Conservation (phyloP, 148 eudicot genomes). For the Polygonum aviculare region DNA sequence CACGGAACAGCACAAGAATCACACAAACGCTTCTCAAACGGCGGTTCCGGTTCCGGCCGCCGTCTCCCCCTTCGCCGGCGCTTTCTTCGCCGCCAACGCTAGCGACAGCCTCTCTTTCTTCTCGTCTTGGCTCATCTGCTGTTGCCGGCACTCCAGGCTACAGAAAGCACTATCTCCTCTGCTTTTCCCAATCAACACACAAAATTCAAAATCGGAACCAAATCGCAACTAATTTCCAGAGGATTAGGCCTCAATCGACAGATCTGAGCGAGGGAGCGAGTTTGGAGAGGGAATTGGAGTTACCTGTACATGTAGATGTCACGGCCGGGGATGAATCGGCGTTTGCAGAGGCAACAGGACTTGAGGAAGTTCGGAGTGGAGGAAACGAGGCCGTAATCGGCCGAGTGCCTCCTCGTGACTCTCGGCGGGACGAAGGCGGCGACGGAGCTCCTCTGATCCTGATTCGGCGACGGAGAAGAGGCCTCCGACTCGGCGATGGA, state of each 20-base stretch:
- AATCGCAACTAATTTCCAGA: background rate
- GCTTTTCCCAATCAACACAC: background rate
- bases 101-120: conserved; percentile 31
- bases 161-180: conserved; percentile 70
- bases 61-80: conserved; percentile 1
- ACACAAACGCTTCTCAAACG: background rate
- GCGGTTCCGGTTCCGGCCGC: background rate
- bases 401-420: conserved; percentile 33
- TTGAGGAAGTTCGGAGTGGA: conserved; percentile 29
- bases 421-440: conserved; percentile 15
- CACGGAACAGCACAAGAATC: too few relatives aligned
- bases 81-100: background rate
- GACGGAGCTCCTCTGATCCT: background rate
- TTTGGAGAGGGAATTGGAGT: background rate
- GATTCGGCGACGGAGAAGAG: background rate
- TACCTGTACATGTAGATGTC: conserved; percentile 78
- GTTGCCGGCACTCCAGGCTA: conserved; percentile 64
- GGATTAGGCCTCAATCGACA: background rate
- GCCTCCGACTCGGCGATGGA: background rate
- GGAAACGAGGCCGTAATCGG: conserved; percentile 16
- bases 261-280: background rate
- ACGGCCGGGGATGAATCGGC: conserved; percentile 47
- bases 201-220: background rate
- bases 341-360: conserved; percentile 48
- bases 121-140: conserved; percentile 62